A percentile compares a stretch with the other conserved stretches of the same genome.
Conservation (phyloP, 73 alveolate genomes). For the Loxodes magnus region DNA sequence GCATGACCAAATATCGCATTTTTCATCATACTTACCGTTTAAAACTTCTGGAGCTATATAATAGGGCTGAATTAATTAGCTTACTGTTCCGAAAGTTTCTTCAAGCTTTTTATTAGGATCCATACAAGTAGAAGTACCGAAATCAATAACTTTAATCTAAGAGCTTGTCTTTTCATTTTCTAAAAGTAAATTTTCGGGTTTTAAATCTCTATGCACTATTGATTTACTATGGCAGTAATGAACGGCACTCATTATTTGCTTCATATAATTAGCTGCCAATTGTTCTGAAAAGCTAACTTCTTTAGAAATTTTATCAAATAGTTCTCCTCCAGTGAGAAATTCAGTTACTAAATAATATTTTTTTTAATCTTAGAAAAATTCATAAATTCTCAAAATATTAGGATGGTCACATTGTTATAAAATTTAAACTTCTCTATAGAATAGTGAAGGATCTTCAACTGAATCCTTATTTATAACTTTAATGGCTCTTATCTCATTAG, state of each 20-base stretch:
- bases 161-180: too few relatives aligned
- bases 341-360: constrained; percentile 37
- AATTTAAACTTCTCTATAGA: constrained; percentile 24
- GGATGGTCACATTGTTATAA: constrained; percentile 37
- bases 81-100: too few relatives aligned
- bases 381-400: constrained; percentile 30
- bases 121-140: too few relatives aligned
- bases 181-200: constrained; percentile 76
- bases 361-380: constrained; percentile 27
- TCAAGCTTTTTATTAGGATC: too few relatives aligned
- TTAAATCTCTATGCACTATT: constrained; percentile 76
- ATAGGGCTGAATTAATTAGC: too few relatives aligned
- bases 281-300: constrained; percentile 56
- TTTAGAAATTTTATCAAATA: constrained; percentile 50
- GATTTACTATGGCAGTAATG: constrained; percentile 65
- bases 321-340: constrained; percentile 59
- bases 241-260: constrained; percentile 60
- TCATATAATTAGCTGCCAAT: constrained; percentile 51
- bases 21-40: constrained; percentile 39
- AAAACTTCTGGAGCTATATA: constrained; percentile 65
- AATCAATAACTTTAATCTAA: too few relatives aligned
- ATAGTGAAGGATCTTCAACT: constrained; percentile 11
- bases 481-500: constrained; percentile 56
- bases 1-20: too few relatives aligned
- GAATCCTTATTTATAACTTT: constrained; percentile 34